Evolutionary conservation across 306 rosid genomes (phyloP), one percentile per base, ranked within the genome.

Genomic region (Coriaria nepalensis): DNA sequence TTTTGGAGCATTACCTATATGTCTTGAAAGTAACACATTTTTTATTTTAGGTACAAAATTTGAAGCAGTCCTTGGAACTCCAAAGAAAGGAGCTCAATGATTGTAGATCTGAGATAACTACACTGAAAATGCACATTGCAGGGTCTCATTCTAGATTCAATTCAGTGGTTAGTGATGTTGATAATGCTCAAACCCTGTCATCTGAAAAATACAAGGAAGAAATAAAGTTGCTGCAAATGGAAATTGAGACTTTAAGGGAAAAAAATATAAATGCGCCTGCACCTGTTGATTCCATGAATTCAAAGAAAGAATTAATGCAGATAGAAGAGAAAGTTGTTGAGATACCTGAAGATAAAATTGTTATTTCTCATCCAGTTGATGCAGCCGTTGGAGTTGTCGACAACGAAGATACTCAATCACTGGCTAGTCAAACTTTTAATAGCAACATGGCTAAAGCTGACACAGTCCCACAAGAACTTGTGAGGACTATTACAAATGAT

Each of bases 31-130:
- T 61, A 50, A 63, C 40, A 6, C 57, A 60, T 65, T 38, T 32
- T 55, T 43, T 39, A 13, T 62, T 73, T 65, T 74, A 90, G 98
- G 83, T 75, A 57, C 93, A 73, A 62, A 73, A 47, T 63, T 71
- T 78, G 51, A 90, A 77, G 75, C 78, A 79, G 64, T 79, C 95
- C 73, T 60, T 76, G 69, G 95, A 81, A 69, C 71, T 37, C 63
- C 85, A 75, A 65, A 75, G 93, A 49, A 78, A 77, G 78, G 87
- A 85, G 45, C 74, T 85, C 59, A 78, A 69, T 77, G 85, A 67
- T 50, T 82, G 94, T 63, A 74, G 83, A 73, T 70, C 86, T 64
- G 98, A 90, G 78, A 78, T 90, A 69, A 75, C 87, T 47, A 75
- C 94, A 14, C 73, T 90, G 73, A 90, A 85, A 75, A 60, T 82